Conservation (phyloP, 495 filamentous ascomycete genomes). For the Trichoderma asperelloides region DNA sequence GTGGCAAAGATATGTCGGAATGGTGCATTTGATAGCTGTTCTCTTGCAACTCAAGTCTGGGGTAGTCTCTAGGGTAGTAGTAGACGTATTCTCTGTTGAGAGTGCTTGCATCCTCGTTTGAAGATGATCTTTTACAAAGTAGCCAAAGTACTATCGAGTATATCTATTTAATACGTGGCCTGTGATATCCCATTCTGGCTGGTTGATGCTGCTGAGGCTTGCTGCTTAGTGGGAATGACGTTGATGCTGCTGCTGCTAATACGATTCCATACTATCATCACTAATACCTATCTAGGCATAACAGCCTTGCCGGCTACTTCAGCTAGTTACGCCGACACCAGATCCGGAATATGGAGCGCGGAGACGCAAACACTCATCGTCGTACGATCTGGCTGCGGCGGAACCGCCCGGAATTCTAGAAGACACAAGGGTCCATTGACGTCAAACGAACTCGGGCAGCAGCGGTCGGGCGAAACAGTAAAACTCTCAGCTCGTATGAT, state of each 20-base stretch:
- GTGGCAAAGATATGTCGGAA: background rate
- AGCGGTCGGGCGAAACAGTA: background rate
- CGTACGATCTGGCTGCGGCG: background rate
- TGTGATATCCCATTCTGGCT: too few relatives aligned
- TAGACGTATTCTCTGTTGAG: background rate
- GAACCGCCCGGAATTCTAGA: background rate
- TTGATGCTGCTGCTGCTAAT: too few relatives aligned
- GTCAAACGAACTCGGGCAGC: background rate
- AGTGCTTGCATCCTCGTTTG: too few relatives aligned
- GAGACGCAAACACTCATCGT: background rate
- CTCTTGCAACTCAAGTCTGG: background rate
- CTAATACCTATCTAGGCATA: too few relatives aligned
- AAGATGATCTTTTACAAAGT: too few relatives aligned
- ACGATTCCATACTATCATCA: too few relatives aligned
- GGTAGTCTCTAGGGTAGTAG: background rate
- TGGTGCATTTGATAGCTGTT: background rate
- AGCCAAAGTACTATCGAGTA: too few relatives aligned
- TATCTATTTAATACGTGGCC: too few relatives aligned
- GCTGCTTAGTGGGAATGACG: too few relatives aligned
- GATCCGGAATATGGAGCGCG: background rate
- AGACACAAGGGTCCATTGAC: background rate
- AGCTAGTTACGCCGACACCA: background rate
- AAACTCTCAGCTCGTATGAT: background rate
- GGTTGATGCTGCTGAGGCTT: too few relatives aligned
- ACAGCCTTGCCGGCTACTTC: background rate